phyloP scores from a whole-genome alignment of 1,284 basidiomycete genomes.

The Puccinia sorghi region DNA sequence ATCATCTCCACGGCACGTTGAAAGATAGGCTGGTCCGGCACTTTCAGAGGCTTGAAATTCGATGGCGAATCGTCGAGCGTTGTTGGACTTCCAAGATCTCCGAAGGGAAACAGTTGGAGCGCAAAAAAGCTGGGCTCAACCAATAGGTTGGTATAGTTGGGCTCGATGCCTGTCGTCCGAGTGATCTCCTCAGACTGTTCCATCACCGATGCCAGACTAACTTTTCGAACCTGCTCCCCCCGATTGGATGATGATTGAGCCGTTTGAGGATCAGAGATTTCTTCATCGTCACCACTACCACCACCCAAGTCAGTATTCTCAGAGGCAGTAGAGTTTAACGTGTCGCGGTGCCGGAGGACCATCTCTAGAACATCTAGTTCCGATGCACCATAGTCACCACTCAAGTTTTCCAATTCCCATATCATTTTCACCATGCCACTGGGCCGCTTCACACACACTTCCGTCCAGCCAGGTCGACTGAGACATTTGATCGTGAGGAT shows the following conservation, averaged over 20 bases:
- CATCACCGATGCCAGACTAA: conserved; percentile 36
- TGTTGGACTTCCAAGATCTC: conserved; percentile 10
- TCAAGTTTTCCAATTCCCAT: conserved; percentile 84
- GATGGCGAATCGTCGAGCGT: not conserved
- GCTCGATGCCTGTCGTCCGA: conserved; percentile 36
- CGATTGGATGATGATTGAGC: conserved; percentile 60
- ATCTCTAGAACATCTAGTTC: conserved; percentile 65
- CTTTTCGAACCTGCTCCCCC: conserved; percentile 48
- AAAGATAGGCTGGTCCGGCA: conserved; percentile 63
- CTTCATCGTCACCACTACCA: not conserved
- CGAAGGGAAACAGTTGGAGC: conserved; percentile 63
- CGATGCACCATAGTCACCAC: conserved; percentile 69
- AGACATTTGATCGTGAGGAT: conserved; percentile 80
- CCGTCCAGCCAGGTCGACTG: conserved; percentile 79
- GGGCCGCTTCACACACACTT: conserved; percentile 79
- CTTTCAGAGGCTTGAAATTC: conserved; percentile 55
- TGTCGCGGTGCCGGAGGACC: conserved; percentile 55
- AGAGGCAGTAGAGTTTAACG: conserved; percentile 32
- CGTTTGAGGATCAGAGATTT: conserved; percentile 56
- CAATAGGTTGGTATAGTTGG: conserved; percentile 59
- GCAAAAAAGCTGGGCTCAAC: conserved; percentile 86
- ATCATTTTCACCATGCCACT: conserved; percentile 83
- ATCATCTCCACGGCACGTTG: conserved; percentile 71
- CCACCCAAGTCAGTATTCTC: conserved; percentile 5
- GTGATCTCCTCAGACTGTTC: conserved; percentile 40